phyloP scores from a whole-genome alignment of 805 yeast genomes.

The Kodamaea hsintzibuensis region DNA sequence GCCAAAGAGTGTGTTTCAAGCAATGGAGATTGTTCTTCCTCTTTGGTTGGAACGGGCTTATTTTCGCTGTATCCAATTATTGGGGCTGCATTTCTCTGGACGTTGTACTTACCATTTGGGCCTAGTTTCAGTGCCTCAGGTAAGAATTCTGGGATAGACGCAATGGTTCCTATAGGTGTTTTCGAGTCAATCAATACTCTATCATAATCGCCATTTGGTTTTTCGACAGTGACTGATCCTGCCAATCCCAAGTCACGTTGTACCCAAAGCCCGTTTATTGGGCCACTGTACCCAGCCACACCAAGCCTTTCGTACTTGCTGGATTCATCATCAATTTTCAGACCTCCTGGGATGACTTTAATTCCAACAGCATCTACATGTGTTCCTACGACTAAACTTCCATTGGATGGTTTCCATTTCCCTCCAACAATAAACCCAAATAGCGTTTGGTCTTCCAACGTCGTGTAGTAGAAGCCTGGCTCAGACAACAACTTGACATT shows the following conservation, averaged over 20 bases:
- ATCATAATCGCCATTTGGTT: conserved; percentile 20
- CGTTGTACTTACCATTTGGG: conserved; percentile 28
- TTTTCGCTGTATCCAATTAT: conserved; percentile 28
- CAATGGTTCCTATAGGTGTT: conserved; percentile 26
- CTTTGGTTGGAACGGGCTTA: conserved; percentile 22
- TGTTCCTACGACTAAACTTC: conserved; percentile 28
- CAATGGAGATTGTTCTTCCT: conserved; percentile 28
- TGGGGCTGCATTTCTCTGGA: conserved; percentile 42
- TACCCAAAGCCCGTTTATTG: conserved; percentile 35
- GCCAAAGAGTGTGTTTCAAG: conserved; percentile 31
- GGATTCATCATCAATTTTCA: conserved; percentile 19
- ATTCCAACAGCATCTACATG: conserved; percentile 43
- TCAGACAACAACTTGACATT: conserved; percentile 3
- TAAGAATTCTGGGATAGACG: conserved; percentile 36
- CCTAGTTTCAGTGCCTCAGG: conserved; percentile 38
- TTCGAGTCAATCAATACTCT: conserved; percentile 31
- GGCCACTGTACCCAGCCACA: conserved; percentile 43
- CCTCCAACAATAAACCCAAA: conserved; percentile 42
- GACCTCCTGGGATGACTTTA: conserved; percentile 30
- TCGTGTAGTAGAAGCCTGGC: conserved; percentile 26
- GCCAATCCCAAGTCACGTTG: conserved; percentile 46
- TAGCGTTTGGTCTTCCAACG: conserved; percentile 33
- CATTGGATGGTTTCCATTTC: conserved; percentile 34
- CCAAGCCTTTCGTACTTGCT: conserved; percentile 38
- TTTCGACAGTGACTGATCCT: conserved; percentile 33